Evolutionary conservation across 163 green algal genomes (phyloP).

Genomic region (Prototheca cutis): DNA sequence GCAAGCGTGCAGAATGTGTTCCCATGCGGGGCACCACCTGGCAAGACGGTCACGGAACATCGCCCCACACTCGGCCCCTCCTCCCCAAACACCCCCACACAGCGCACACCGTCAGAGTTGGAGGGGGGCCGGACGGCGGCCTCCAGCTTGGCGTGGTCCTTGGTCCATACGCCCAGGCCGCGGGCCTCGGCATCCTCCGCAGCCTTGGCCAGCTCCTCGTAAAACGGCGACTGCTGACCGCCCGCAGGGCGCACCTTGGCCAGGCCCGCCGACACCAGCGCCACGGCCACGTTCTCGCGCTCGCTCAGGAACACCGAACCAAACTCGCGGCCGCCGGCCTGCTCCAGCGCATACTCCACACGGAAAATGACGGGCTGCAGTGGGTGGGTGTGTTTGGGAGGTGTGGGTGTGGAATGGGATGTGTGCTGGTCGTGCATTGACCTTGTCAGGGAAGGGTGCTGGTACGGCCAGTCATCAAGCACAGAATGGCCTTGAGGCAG

Average conservation of each 20-base stretch:
- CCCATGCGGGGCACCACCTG: no score
- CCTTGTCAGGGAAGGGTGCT: not conserved
- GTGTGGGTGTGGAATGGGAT: no score
- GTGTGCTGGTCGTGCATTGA: not conserved
- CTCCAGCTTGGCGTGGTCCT: constrained; percentile 29
- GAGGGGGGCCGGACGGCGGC: constrained; percentile 16
- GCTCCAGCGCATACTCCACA: constrained; percentile 83
- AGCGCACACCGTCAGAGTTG: no score
- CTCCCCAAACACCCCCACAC: no score
- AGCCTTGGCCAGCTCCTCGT: constrained; percentile 58
- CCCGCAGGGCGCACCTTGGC: constrained; percentile 60
- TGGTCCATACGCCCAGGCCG: constrained; percentile 55
- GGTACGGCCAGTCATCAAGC: no score
- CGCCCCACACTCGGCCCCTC: no score
- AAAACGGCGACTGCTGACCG: constrained; percentile 62
- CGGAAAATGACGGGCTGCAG: constrained; percentile 68
- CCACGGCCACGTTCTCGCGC: constrained; percentile 44
- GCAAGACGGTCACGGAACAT: no score
- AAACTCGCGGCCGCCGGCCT: constrained; percentile 78
- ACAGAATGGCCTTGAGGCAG: no score
- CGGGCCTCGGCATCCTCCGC: constrained; percentile 48
- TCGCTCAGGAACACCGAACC: constrained; percentile 69
- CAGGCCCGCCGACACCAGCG: constrained; percentile 60
- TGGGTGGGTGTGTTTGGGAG: not conserved
- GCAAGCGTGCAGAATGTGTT: no score